A percentile compares a stretch with the other conserved stretches of the same genome.
phyloP scores from a whole-genome alignment of 2,329 filamentous ascomycete species.

The Aureobasidium sp. region DNA sequence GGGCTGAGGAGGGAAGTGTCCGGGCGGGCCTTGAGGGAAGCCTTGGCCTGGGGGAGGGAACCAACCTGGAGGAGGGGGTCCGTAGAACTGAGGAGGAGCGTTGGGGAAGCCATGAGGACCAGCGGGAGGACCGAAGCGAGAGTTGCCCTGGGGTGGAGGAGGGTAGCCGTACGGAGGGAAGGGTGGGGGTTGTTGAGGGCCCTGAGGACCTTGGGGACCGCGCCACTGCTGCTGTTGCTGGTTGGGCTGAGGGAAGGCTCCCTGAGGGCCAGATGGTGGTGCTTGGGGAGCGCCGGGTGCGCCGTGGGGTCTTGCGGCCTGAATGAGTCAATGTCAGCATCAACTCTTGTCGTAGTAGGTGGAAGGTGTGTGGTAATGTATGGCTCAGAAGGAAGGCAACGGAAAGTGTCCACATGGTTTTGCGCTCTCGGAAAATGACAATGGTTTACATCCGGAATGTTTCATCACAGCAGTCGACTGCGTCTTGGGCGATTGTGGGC shows the following conservation, averaged over 20 bases:
- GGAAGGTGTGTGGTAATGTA: slow-evolving; percentile 7
- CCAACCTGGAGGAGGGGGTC: slow-evolving; percentile 53
- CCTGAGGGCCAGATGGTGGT: slow-evolving; percentile 16
- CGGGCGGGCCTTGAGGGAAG: slow-evolving; percentile 43
- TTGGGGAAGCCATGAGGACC: slow-evolving; percentile 37
- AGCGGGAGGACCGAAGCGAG: slow-evolving; percentile 36
- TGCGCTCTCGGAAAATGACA: slow-evolving; percentile 86
- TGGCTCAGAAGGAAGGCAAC: slow-evolving; percentile 99
- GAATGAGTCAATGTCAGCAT: slow-evolving; percentile 12
- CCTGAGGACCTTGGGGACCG: slow-evolving; percentile 30
- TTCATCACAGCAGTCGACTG: slow-evolving; percentile 64
- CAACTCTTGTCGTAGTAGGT: background rate
- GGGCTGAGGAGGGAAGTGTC: slow-evolving; percentile 29
- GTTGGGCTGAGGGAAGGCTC: slow-evolving; percentile 27
- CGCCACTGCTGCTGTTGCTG: slow-evolving; percentile 30
- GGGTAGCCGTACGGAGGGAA: slow-evolving; percentile 34
- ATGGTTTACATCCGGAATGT: slow-evolving; percentile 89
- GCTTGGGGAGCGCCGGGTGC: slow-evolving; percentile 3
- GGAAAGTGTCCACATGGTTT: slow-evolving; percentile 93
- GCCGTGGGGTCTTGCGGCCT: slow-evolving; percentile 22
- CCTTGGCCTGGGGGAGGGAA: slow-evolving; percentile 60
- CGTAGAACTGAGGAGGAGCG: slow-evolving; percentile 49
- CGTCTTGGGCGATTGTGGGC: background rate
- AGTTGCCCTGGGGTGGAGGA: slow-evolving; percentile 34
- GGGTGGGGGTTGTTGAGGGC: slow-evolving; percentile 8